Evolutionary conservation across 2,329 filamentous ascomycete species (phyloP).

Genomic region (Graphilbum sp.): DNA sequence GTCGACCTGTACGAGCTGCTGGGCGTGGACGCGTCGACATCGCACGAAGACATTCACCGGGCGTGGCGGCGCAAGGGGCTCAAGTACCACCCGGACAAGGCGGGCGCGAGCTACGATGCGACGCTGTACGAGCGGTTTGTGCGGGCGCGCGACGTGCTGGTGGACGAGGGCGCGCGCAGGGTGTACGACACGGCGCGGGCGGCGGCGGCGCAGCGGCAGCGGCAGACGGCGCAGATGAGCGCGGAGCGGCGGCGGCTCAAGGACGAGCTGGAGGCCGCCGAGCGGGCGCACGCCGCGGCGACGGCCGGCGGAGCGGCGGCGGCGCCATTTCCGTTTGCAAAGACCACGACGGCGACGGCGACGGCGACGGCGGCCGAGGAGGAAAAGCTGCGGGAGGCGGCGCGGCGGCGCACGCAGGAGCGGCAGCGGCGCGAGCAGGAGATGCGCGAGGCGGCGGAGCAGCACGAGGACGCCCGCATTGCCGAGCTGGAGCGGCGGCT

Average conservation of each 20-base stretch:
- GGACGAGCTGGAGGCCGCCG: constrained; percentile 70
- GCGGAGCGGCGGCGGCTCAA: constrained; percentile 59
- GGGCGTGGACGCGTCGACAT: constrained; percentile 44
- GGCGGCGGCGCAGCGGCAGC: constrained; percentile 51
- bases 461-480: constrained; percentile 22
- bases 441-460: constrained; percentile 23
- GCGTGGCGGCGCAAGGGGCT: constrained; percentile 66
- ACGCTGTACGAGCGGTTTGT: constrained; percentile 75
- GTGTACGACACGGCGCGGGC: constrained; percentile 66
- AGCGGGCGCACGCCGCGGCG: constrained; percentile 34
- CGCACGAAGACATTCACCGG: constrained; percentile 59
- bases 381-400: constrained; percentile 18
- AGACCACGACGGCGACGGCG: constrained; percentile 2
- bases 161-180: constrained; percentile 50
- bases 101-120: constrained; percentile 55
- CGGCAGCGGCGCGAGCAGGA: constrained; percentile 23
- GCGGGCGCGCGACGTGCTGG: constrained; percentile 72
- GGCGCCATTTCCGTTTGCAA: constrained; percentile 1
- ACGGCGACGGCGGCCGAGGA: constrained; percentile 11
- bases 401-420: constrained; percentile 22
- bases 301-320: constrained; percentile 17
- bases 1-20: constrained; percentile 68
- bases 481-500: constrained; percentile 27
- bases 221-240: constrained; percentile 58
- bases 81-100: constrained; percentile 91